phyloP scores from a whole-genome alignment of 1,139 yeast species.

The Geotrichum histeridarum region DNA sequence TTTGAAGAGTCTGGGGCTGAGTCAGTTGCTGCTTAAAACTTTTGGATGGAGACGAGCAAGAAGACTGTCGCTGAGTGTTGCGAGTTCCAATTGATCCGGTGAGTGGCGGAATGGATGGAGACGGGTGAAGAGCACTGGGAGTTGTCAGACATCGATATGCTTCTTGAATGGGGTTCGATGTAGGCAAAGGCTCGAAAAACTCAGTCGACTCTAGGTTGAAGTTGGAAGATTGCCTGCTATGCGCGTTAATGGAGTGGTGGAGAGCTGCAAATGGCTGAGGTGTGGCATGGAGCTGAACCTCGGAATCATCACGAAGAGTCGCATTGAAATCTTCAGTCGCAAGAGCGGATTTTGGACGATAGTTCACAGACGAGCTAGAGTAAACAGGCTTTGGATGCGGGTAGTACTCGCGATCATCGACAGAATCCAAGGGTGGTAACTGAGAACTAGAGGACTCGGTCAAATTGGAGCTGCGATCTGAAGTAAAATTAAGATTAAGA shows the following conservation, averaged over 20 bases:
- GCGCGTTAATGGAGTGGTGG: background rate
- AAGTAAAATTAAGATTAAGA: background rate
- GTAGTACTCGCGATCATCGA: slow-evolving; percentile 4
- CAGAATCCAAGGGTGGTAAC: background rate
- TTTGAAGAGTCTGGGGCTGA: slow-evolving; percentile 1
- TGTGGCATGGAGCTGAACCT: slow-evolving; percentile 1
- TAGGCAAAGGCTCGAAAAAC: background rate
- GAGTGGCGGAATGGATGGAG: slow-evolving; percentile 6
- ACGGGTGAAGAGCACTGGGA: slow-evolving; percentile 15
- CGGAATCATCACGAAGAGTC: slow-evolving; percentile 9
- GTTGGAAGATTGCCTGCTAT: slow-evolving; percentile 10
- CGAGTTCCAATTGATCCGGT: slow-evolving; percentile 6
- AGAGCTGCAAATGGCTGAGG: slow-evolving; percentile 1
- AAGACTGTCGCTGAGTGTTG: slow-evolving; percentile 13
- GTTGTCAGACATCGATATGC: slow-evolving; percentile 16
- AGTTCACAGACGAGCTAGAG: slow-evolving; percentile 8
- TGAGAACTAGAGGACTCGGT: background rate
- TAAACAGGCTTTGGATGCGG: slow-evolving; percentile 3
- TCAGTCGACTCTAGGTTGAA: slow-evolving; percentile 10
- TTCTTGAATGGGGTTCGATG: slow-evolving; percentile 10
- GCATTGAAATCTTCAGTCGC: slow-evolving; percentile 5
- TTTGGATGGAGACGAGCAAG: slow-evolving; percentile 14
- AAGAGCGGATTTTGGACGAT: background rate
- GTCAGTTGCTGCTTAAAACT: slow-evolving; percentile 8
- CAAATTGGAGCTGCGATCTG: background rate